phyloP scores from a whole-genome alignment of 2,329 filamentous ascomycete species.

The Ramularia collo-cygni region DNA sequence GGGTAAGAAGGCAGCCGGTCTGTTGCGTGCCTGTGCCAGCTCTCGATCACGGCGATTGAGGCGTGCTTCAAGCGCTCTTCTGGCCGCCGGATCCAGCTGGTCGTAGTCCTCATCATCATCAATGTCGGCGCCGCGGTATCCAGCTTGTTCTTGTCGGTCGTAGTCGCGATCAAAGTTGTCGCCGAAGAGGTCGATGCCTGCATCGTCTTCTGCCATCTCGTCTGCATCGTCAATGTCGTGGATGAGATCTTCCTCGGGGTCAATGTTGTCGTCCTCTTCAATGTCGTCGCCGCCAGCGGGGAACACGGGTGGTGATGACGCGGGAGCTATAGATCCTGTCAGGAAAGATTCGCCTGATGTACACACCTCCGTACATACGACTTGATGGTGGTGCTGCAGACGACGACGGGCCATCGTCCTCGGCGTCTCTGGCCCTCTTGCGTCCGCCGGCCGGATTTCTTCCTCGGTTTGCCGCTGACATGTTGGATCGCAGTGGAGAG shows the following conservation, averaged over 20 bases:
- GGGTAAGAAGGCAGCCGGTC: constrained; percentile 66
- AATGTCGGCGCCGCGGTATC: constrained; percentile 63
- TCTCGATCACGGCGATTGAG: constrained; percentile 69
- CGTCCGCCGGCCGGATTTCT: constrained; percentile 46
- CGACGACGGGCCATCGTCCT: constrained; percentile 54
- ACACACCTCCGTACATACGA: constrained; percentile 43
- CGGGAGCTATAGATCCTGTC: constrained; percentile 36
- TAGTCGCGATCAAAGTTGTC: constrained; percentile 62
- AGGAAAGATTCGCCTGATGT: neutral
- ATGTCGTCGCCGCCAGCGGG: constrained; percentile 58
- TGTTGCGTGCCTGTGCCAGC: constrained; percentile 57
- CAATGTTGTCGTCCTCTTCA: constrained; percentile 62
- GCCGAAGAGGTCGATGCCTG: constrained; percentile 64
- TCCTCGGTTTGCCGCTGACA: constrained; percentile 78
- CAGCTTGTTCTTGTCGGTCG: constrained; percentile 45
- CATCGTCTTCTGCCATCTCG: constrained; percentile 62
- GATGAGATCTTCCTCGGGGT: constrained; percentile 61
- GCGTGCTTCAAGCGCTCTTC: constrained; percentile 65
- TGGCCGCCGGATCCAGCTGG: constrained; percentile 57
- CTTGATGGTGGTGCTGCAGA: constrained; percentile 54
- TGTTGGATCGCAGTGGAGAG: constrained; percentile 74
- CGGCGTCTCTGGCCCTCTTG: constrained; percentile 60
- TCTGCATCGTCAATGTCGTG: constrained; percentile 61
- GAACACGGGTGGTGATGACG: constrained; percentile 59
- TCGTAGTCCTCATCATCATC: constrained; percentile 74